Conservation (phyloP, 2,329 filamentous ascomycete genomes). For the Hypoxylon sp. region DNA sequence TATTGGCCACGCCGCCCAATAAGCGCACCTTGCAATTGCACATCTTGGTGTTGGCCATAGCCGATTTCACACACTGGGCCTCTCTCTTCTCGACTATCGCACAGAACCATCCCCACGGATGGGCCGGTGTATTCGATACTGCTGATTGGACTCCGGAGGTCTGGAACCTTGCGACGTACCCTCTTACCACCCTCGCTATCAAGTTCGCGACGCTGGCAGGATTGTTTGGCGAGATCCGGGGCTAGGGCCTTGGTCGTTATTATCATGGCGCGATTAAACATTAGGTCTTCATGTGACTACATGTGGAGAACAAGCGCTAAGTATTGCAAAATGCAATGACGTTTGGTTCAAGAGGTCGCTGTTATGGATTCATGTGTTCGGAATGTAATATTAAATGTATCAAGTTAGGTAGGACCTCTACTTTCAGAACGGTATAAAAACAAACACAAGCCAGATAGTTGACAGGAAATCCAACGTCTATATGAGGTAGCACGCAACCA, state of each 20-base stretch:
- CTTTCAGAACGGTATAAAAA: too few relatives aligned
- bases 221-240: conserved; percentile 36
- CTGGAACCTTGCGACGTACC: conserved; percentile 28
- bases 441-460: conserved; percentile 7
- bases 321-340: too few relatives aligned
- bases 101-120: conserved; percentile 32
- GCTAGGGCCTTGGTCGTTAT: conserved; percentile 6
- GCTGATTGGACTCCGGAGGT: conserved; percentile 22
- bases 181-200: conserved; percentile 31
- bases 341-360: background rate
- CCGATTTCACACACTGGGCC: conserved; percentile 41
- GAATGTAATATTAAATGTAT: too few relatives aligned
- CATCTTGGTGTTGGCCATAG: conserved; percentile 35
- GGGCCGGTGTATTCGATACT: conserved; percentile 32
- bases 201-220: conserved; percentile 36
- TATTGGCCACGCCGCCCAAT: conserved; percentile 37
- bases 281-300: background rate
- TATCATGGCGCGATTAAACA: too few relatives aligned
- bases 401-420: too few relatives aligned
- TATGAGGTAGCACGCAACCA: background rate
- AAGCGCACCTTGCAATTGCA: conserved; percentile 34
- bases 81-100: conserved; percentile 37
- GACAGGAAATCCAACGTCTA: conserved; percentile 19
- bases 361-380: too few relatives aligned
- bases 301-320: background rate